A percentile compares a stretch with the other conserved stretches of the same genome.
These are phyloP conservation scores for Lobulomyces angularis DNA, from an alignment of 192 early-diverging fungal genomes.

Conservation along the genomic window DNA sequence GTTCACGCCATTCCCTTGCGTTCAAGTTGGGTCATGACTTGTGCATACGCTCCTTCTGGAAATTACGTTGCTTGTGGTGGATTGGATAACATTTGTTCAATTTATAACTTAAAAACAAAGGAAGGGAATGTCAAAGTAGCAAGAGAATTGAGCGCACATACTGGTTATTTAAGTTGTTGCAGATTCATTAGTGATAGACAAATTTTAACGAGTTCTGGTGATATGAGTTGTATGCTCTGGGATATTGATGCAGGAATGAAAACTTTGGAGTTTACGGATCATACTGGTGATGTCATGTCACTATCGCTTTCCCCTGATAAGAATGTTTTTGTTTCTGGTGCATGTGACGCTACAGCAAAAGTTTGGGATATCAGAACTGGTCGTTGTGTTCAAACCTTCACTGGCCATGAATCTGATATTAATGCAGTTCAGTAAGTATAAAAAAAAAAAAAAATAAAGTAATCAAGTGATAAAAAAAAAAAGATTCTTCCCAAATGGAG, in stretches of 20 bases:
- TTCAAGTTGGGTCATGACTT: slow-evolving; percentile 99
- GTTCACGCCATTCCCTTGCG: slow-evolving; percentile 96
- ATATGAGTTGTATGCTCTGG: slow-evolving; percentile 99
- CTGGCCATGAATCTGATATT: slow-evolving; percentile 96
- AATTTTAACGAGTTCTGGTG: slow-evolving; percentile 89
- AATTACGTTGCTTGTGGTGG: slow-evolving; percentile 99
- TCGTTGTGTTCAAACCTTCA: slow-evolving; percentile 95
- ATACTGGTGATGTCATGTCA: slow-evolving; percentile 98
- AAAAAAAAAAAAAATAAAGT: too few species aligned
- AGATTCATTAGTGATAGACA: slow-evolving; percentile 91
- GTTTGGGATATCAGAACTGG: slow-evolving; percentile 97
- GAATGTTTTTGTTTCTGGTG: slow-evolving; percentile 94
- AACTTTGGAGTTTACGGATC: slow-evolving; percentile 92
- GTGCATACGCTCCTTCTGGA: slow-evolving; percentile 95
- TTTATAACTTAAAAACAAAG: slow-evolving; percentile 92
- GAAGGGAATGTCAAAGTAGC: slow-evolving; percentile 91
- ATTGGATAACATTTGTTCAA: slow-evolving; percentile 98
- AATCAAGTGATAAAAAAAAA: too few species aligned
- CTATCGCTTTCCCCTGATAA: slow-evolving; percentile 86
- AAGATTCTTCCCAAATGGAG: slow-evolving; percentile 96
- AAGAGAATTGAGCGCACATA: slow-evolving; percentile 89
- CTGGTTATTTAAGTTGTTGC: slow-evolving; percentile 96
- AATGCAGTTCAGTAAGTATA: slow-evolving; percentile 93
- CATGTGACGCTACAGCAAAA: slow-evolving; percentile 96
- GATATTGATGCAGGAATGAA: slow-evolving; percentile 99